These are phyloP conservation scores for Boeremia exigua DNA, from an alignment of 2,329 filamentous ascomycete genomes.

Conservation along the genomic window DNA sequence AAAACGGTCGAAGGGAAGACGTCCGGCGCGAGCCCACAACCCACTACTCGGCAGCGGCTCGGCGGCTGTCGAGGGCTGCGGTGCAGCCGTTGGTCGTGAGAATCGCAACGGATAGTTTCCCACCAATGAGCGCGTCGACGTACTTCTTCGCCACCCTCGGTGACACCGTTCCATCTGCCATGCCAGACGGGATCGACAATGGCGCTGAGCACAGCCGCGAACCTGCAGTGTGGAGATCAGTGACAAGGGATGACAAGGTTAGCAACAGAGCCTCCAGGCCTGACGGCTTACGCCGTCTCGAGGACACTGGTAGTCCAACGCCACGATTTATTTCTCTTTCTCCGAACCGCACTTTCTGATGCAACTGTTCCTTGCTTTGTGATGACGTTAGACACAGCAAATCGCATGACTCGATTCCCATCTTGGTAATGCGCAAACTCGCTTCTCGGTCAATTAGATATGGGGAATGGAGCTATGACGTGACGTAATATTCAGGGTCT, in stretches of 20 bases:
- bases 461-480: conserved; percentile 26
- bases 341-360: not conserved
- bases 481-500: conserved; percentile 15
- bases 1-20: conserved; percentile 16
- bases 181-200: conserved; percentile 18
- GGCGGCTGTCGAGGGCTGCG: conserved; percentile 18
- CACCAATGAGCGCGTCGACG: conserved; percentile 19
- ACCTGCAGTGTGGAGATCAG: conserved; percentile 16
- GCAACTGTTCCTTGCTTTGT: not conserved
- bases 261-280: not conserved
- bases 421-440: conserved; percentile 17
- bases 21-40: conserved; percentile 16
- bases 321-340: not conserved
- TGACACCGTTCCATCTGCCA: conserved; percentile 14
- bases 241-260: conserved; percentile 5
- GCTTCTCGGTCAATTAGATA: conserved; percentile 19
- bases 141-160: conserved; percentile 17
- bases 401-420: conserved; percentile 19
- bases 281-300: not conserved
- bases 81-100: conserved; percentile 23
- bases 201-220: conserved; percentile 16
- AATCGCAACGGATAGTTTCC: conserved; percentile 8
- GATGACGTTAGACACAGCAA: not conserved
- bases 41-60: conserved; percentile 18
- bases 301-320: not conserved